Evolutionary conservation across 2,329 filamentous ascomycete species (phyloP), one percentile per base, ranked within the genome.

Genomic region (Phoma sp.): DNA sequence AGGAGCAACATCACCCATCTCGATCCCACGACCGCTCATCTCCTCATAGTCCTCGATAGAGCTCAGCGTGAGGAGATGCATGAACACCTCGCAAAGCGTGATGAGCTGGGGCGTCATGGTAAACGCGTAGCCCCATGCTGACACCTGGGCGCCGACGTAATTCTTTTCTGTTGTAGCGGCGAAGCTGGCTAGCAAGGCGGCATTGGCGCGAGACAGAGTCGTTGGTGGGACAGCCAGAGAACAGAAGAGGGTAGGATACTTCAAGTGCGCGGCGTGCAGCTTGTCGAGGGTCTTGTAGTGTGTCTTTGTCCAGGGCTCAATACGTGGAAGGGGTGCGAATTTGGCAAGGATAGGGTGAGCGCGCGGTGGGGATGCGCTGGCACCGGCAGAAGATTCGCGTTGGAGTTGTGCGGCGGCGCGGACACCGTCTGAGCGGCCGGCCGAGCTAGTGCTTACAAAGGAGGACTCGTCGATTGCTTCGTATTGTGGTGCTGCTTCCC

Each of bases 231-330:
- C 55, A n/a, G 48, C 46, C 6, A 65, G 57, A 2, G 61, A 54
- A 6, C 61, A 63, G 58, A 77, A 76, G 38, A 73, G 63, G 0
- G 62, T 46, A 1, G 71, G 71, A 25, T 72, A 60, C 15, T 68
- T 69, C 40, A 72, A 68, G 57, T 73, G 69, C 17, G 64, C 60
- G 22, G 68, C 57, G 60, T 71, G 76, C 7, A 77, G 66, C 13
- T 60, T 58, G 56, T 77, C 74, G 32, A 77, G 69, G 4, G 65
- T 65, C 24, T 72, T 72, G 63, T 75, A 77, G 57, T 77, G 75
- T 0, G 74, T 75, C 35, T 72, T 72, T 31, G 75, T 76, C 73
- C 74, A 77, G 4, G 75, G 75, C 38, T 75, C 68, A 17, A 72
- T 36, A 25, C 67, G 69, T 7, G 75, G 75, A 0, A 77, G 63